These are phyloP conservation scores for Phytomonas francai DNA, from an alignment of 208 protist genomes.

Conservation along the genomic window DNA sequence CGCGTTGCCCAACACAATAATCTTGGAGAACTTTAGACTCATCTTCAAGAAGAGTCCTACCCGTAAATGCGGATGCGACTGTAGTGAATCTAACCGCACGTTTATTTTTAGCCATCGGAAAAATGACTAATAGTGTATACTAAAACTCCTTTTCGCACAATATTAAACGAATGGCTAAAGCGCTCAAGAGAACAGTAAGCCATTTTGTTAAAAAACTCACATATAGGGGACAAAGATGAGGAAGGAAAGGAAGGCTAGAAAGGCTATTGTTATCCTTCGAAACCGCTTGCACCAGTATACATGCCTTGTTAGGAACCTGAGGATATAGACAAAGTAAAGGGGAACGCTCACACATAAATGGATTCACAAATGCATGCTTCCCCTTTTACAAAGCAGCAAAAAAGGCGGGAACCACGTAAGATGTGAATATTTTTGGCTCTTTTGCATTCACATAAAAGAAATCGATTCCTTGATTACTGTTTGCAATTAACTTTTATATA, in stretches of 20 bases:
- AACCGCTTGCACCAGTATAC: neutral
- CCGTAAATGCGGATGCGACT: constrained; percentile 57
- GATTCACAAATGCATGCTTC: no score
- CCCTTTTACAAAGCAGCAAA: neutral
- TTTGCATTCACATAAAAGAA: neutral
- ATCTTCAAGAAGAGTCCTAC: constrained; percentile 47
- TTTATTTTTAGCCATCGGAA: constrained; percentile 7
- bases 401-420: neutral
- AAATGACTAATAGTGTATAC: neutral
- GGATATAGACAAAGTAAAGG: neutral
- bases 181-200: neutral
- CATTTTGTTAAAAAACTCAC: neutral
- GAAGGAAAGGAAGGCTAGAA: constrained; percentile 3
- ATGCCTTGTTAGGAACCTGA: neutral
- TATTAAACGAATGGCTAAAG: neutral
- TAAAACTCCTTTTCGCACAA: neutral
- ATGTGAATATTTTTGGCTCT: neutral
- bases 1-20: constrained; percentile 66
- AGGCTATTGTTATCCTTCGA: neutral
- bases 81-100: constrained; percentile 16
- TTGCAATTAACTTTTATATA: constrained; percentile 1
- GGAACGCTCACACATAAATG: neutral
- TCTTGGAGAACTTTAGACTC: constrained; percentile 64
- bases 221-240: neutral
- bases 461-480: neutral